These are phyloP conservation scores for Entophlyctis helioformis DNA, from an alignment of 192 early-diverging fungal genomes.

Conservation along the genomic window DNA sequence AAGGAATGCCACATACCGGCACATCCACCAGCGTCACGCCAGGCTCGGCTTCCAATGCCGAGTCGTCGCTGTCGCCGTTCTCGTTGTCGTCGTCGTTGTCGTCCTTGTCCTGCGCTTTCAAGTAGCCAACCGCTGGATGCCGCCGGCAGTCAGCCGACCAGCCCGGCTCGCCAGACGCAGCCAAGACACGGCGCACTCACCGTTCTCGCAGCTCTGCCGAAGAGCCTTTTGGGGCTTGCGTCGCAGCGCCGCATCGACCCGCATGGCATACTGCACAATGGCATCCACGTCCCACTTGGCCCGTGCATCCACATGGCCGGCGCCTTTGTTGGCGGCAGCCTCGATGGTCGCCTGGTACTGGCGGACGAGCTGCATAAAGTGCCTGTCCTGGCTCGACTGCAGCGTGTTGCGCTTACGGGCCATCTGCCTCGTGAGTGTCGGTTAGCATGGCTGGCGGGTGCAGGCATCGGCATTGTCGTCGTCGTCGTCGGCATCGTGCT, in stretches of 20 bases:
- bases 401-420: no score
- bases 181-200: neutral
- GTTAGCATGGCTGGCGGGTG: no score
- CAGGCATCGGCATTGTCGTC: no score
- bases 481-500: no score
- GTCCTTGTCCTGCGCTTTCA: neutral
- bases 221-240: slow-evolving; percentile 5
- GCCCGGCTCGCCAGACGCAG: neutral
- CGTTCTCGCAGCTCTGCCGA: neutral
- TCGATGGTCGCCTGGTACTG: no score
- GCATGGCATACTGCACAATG: slow-evolving; percentile 4
- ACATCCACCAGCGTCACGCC: slow-evolving; percentile 23
- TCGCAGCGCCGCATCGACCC: neutral
- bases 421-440: no score
- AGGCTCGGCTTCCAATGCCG: slow-evolving; percentile 13
- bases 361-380: neutral
- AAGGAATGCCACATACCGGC: slow-evolving; percentile 5
- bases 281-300: slow-evolving; percentile 9
- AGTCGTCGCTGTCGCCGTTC: slow-evolving; percentile 7
- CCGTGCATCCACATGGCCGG: no score
- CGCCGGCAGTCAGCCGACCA: neutral
- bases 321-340: no score
- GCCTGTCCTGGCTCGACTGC: no score
- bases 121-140: neutral
- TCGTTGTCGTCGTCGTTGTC: slow-evolving; percentile 2